Percentiles rank a stretch among this genome's conserved stretches.
Evolutionary conservation across 495 filamentous ascomycete genomes (phyloP).

Genomic region (Geoglossum glabrum): DNA sequence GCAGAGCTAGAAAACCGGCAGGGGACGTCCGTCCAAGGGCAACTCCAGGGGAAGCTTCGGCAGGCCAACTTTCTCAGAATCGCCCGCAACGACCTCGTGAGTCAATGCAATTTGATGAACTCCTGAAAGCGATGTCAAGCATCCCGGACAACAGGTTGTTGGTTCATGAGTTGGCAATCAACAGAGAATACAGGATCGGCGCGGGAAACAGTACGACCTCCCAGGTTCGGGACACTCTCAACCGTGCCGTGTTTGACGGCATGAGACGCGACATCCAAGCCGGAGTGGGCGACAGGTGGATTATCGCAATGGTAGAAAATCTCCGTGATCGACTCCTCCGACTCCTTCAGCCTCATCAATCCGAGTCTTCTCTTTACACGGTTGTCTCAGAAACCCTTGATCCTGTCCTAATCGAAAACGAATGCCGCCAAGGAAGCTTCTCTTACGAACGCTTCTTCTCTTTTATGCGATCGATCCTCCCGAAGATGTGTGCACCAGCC

Average conservation of each 20-base stretch:
- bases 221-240: conserved; percentile 29
- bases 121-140: conserved; percentile 32
- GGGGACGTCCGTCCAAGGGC: conserved; percentile 49
- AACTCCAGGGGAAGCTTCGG: background rate
- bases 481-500: conserved; percentile 81
- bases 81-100: background rate
- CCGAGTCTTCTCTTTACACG: conserved; percentile 57
- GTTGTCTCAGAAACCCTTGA: conserved; percentile 77
- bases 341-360: conserved; percentile 37
- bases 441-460: conserved; percentile 87
- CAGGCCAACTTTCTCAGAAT: background rate
- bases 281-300: conserved; percentile 52
- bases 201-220: conserved; percentile 15
- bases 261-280: conserved; percentile 58
- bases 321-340: conserved; percentile 67
- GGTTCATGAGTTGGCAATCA: conserved; percentile 81
- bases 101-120: conserved; percentile 9
- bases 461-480: conserved; percentile 75
- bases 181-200: conserved; percentile 53
- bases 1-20: conserved; percentile 42
- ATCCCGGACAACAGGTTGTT: conserved; percentile 70
- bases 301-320: conserved; percentile 66
- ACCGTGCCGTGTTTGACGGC: conserved; percentile 47
- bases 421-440: conserved; percentile 64
- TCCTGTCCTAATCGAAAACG: conserved; percentile 48